Evolutionary conservation across 1,139 yeast species (phyloP).

Genomic region (Candida buenavistaensis): DNA sequence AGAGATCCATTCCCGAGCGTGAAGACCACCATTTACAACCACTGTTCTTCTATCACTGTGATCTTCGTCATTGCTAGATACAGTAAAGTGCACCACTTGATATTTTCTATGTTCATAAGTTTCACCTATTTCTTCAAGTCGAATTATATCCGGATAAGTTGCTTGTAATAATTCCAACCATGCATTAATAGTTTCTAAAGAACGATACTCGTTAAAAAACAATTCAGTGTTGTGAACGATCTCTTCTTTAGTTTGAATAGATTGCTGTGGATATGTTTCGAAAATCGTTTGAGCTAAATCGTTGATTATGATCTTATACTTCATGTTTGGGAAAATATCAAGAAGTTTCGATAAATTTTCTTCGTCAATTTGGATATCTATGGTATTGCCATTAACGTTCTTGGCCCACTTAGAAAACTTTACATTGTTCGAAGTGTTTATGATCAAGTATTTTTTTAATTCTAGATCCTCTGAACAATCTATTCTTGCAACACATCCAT

Average conservation of each 20-base stretch:
- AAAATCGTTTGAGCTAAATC: constrained; percentile 58
- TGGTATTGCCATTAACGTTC: constrained; percentile 20
- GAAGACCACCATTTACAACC: constrained; percentile 80
- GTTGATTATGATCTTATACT: constrained; percentile 43
- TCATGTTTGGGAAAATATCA: constrained; percentile 20
- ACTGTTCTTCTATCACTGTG: constrained; percentile 62
- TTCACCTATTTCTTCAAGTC: constrained; percentile 66
- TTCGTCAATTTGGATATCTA: constrained; percentile 37
- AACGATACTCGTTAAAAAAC: constrained; percentile 73
- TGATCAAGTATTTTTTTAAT: constrained; percentile 21
- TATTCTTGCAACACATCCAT: constrained; percentile 53
- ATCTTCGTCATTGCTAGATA: constrained; percentile 32
- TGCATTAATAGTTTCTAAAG: constrained; percentile 64
- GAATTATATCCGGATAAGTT: constrained; percentile 57
- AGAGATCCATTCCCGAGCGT: constrained; percentile 91
- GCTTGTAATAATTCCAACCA: constrained; percentile 65
- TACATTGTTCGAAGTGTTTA: constrained; percentile 8
- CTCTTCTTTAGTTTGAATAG: constrained; percentile 13
- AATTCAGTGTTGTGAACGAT: constrained; percentile 33
- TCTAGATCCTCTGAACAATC: constrained; percentile 19
- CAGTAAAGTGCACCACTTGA: constrained; percentile 63
- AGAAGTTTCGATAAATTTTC: constrained; percentile 22
- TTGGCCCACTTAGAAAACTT: constrained; percentile 34
- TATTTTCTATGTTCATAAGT: constrained; percentile 74
- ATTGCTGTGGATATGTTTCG: constrained; percentile 51